These are phyloP conservation scores for Cladobotryum mycophilum DNA, from an alignment of 2,329 filamentous ascomycete genomes.

Conservation along the genomic window DNA sequence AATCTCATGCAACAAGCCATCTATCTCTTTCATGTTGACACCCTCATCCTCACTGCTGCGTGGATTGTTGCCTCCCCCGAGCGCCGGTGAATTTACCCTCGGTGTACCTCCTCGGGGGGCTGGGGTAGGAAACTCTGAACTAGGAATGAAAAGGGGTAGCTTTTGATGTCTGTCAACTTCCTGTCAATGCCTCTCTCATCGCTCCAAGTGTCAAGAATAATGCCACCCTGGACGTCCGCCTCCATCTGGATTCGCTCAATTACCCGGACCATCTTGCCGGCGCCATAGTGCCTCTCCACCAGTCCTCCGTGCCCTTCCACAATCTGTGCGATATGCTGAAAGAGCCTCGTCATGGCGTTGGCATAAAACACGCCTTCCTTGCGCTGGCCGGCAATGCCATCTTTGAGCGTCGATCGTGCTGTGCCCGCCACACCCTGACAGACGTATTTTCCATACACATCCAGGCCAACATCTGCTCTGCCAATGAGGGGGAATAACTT, in stretches of 20 bases:
- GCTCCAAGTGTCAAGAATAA: conserved; percentile 90
- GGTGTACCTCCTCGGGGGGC: conserved; percentile 58
- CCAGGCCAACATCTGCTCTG: conserved; percentile 78
- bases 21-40: conserved; percentile 95
- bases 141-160: conserved; percentile 94
- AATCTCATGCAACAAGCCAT: conserved; percentile 79
- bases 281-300: conserved; percentile 89
- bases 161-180: conserved; percentile 89
- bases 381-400: conserved; percentile 44
- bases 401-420: conserved; percentile 73
- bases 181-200: conserved; percentile 82
- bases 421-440: conserved; percentile 87
- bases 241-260: conserved; percentile 90
- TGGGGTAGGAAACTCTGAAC: conserved; percentile 85
- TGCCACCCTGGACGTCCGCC: conserved; percentile 92
- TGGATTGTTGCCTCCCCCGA: conserved; percentile 45
- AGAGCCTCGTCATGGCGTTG: conserved; percentile 81
- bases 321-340: conserved; percentile 96
- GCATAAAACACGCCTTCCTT: conserved; percentile 88
- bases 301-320: conserved; percentile 85
- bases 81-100: conserved; percentile 70
- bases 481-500: conserved; percentile 95
- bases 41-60: conserved; percentile 79
- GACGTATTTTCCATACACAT: conserved; percentile 93
- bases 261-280: conserved; percentile 88